Evolutionary conservation across 495 filamentous ascomycete genomes (phyloP), one percentile per base, ranked within the genome.

Genomic region (Cryomyces minteri): DNA sequence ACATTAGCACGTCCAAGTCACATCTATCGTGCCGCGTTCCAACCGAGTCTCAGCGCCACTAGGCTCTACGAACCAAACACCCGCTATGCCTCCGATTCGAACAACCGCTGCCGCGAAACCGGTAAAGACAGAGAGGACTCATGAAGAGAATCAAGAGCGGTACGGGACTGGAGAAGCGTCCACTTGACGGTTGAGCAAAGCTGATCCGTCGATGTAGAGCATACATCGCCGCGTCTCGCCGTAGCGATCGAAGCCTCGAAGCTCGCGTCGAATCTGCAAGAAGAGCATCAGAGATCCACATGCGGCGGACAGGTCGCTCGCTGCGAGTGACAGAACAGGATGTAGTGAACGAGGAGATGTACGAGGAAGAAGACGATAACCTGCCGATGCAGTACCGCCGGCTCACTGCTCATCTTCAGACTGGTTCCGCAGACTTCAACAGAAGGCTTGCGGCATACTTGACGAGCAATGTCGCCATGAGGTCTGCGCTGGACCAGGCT

Each of bases 291-390:
- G 76, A 85, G 51, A 83, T 95, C 43, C 88, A 95, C 66, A 85
- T 85, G 63, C 74, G 78, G 54, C 75, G 90, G 14, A 95, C 90
- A 6, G 90, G 88, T 28, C 81, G 84, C 46, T 75, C 72, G 8
- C 69, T 96, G 48, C 77, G 79, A 47, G 82, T 96, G 53, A 87
- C 79, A 41, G 80, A 86, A 57, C 74, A 90, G 54, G 86, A 90
- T 61, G 90, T 96, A 6, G 62, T 83, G 48, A 85, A 83, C 54
- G 88, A 94, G 59, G 86, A 90, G 62, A 93, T 94, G 86, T 96
- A 95, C 59, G 88, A 94, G 58, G 88, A 95, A 59, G 82, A 94
- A 56, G 88, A 96, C 34, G 85, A 92, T 61, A 47, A 73, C 53
- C 44, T 63, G 62, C 48, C n/a, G n/a, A n/a, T n/a, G n/a, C n/a